phyloP scores from a whole-genome alignment of 257 asterid genomes.

The Nicotiana benthamiana region DNA sequence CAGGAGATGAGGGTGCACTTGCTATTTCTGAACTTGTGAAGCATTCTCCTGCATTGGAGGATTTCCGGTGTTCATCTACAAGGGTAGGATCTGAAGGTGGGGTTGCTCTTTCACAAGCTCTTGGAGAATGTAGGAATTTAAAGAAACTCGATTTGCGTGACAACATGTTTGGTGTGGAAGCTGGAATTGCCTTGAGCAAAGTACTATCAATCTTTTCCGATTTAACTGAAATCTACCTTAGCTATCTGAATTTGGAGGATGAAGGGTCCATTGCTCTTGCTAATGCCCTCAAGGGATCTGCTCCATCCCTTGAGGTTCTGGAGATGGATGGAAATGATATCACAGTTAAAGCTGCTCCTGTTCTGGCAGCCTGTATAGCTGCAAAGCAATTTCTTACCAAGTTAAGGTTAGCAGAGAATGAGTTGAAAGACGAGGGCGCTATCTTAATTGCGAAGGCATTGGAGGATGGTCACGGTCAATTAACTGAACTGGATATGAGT shows the following conservation, averaged over 20 bases:
- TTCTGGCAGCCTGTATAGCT: conserved; percentile 63
- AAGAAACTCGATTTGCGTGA: conserved; percentile 85
- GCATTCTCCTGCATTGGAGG: conserved; percentile 55
- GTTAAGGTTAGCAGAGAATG: conserved; percentile 71
- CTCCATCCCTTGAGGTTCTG: conserved; percentile 59
- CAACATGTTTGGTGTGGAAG: conserved; percentile 84
- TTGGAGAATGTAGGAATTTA: conserved; percentile 42
- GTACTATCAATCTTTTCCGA: conserved; percentile 40
- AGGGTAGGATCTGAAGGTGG: conserved; percentile 86
- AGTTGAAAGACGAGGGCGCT: conserved; percentile 89
- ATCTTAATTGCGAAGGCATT: conserved; percentile 72
- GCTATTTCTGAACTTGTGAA: conserved; percentile 62
- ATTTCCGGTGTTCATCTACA: conserved; percentile 82
- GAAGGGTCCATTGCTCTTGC: conserved; percentile 71
- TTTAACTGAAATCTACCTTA: conserved; percentile 59
- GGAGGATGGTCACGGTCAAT: conserved; percentile 72
- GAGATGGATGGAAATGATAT: conserved; percentile 97
- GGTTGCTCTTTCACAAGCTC: conserved; percentile 59
- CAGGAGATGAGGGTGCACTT: conserved; percentile 87
- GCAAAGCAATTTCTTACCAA: conserved; percentile 60
- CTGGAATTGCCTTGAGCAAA: conserved; percentile 61
- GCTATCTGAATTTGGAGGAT: conserved; percentile 85
- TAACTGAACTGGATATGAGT: conserved; percentile 72
- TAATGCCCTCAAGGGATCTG: conserved; percentile 60
- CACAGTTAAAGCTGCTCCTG: conserved; percentile 68